These are phyloP conservation scores for Colletotrichum zoysiae DNA, from an alignment of 2,329 filamentous ascomycete species.

Conservation along the genomic window DNA sequence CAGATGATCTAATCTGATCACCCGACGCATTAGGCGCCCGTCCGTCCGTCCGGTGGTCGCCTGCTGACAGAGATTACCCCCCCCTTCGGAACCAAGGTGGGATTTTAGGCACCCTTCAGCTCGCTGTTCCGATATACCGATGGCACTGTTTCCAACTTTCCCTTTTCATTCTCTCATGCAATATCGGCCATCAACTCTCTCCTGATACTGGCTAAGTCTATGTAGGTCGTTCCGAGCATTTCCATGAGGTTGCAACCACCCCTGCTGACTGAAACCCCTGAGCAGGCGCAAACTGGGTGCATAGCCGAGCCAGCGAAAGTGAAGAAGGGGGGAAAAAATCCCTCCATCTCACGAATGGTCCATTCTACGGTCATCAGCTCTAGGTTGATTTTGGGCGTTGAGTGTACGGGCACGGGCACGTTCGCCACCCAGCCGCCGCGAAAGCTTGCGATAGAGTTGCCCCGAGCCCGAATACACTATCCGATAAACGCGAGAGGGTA, in stretches of 20 bases:
- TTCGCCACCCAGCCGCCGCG: neutral
- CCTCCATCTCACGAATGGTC: neutral
- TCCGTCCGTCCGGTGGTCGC: constrained; percentile 8
- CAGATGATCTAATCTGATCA: constrained; percentile 42
- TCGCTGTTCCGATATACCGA: neutral
- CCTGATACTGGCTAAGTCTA: neutral
- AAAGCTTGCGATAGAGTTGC: neutral
- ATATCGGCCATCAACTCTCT: neutral
- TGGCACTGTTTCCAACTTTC: neutral
- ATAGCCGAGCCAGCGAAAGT: constrained; percentile 15
- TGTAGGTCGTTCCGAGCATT: neutral
- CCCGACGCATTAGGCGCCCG: neutral
- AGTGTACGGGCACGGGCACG: constrained; percentile 3
- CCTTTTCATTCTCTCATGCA: neutral
- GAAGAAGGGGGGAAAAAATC: neutral
- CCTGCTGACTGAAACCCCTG: constrained; percentile 13
- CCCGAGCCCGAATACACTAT: neutral
- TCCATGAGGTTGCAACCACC: neutral
- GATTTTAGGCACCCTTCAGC: constrained; percentile 4
- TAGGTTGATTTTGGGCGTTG: neutral
- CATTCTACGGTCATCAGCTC: neutral
- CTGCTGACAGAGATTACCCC: constrained; percentile 18
- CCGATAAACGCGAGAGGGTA: neutral
- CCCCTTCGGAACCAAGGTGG: constrained; percentile 4
- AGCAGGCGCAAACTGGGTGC: constrained; percentile 1